Evolutionary conservation across 768 basidiomycete species (phyloP).

Genomic region (Cystobasidium onofrii): DNA sequence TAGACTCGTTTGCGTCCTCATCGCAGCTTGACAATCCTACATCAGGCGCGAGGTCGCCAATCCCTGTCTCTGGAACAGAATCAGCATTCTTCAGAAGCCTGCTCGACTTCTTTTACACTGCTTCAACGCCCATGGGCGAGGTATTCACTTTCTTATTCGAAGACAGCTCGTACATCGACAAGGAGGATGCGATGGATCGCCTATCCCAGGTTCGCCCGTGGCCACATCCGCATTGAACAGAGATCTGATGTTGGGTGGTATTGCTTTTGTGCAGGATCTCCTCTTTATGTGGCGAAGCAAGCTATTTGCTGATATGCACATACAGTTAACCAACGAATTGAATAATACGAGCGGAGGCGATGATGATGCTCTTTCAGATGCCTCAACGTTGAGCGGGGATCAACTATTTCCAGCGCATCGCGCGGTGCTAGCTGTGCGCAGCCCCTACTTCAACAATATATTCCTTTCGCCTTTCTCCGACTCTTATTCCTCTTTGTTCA

Average conservation of each 20-base stretch:
- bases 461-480: conserved; percentile 61
- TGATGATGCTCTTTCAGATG: conserved; percentile 54
- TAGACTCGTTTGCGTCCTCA: conserved; percentile 55
- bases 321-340: conserved; percentile 51
- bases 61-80: conserved; percentile 47
- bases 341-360: conserved; percentile 35
- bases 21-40: conserved; percentile 47
- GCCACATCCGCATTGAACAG: background rate
- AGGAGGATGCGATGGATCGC: conserved; percentile 53
- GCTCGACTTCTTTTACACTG: conserved; percentile 90
- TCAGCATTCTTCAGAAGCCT: conserved; percentile 78
- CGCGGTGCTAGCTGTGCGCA: conserved; percentile 82
- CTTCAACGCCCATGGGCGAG: conserved; percentile 69
- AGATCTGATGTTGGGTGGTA: background rate
- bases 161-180: conserved; percentile 46
- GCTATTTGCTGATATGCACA: conserved; percentile 82
- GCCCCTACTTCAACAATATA: conserved; percentile 73
- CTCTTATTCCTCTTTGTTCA: conserved; percentile 53
- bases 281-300: conserved; percentile 95
- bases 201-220: conserved; percentile 73
- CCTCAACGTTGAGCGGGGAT: conserved; percentile 49
- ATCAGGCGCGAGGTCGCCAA: conserved; percentile 52
- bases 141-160: conserved; percentile 83
- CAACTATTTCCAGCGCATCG: conserved; percentile 85
- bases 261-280: conserved; percentile 53